A percentile compares a stretch with the other conserved stretches of the same genome.
These are phyloP conservation scores for Trichophyton mentagrophytes DNA, from an alignment of 2,329 filamentous ascomycete genomes.

Conservation along the genomic window DNA sequence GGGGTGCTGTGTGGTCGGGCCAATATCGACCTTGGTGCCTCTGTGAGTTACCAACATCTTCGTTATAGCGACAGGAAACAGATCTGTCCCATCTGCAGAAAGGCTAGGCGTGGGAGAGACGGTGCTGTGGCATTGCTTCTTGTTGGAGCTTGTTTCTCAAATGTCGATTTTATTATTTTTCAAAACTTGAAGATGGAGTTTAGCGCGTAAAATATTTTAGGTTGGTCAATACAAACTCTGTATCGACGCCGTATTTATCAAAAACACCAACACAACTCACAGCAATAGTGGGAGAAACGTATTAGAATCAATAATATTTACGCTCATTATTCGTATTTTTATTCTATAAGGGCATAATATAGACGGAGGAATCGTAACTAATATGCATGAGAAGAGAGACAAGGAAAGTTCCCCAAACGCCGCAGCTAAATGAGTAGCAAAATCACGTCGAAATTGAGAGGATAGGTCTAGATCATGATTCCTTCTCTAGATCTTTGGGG, in stretches of 20 bases:
- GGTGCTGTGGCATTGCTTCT: not conserved
- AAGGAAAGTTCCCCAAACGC: conserved; percentile 2
- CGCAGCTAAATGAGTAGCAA: conserved; percentile 5
- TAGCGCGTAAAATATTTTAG: not conserved
- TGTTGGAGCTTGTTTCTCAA: not conserved
- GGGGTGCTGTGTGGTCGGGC: conserved; percentile 55
- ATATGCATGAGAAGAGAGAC: not conserved
- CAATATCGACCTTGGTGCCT: conserved; percentile 74
- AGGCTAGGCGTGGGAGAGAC: not conserved
- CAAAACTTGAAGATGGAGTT: not conserved
- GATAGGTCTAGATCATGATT: conserved; percentile 22
- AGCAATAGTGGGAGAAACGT: not conserved
- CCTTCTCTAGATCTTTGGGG: conserved; percentile 89
- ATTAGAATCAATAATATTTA: not conserved
- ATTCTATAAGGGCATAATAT: not conserved
- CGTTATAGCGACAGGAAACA: not conserved
- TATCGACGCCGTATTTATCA: not conserved
- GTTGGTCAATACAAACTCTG: not conserved
- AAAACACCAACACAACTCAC: not conserved
- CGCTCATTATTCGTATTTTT: not conserved
- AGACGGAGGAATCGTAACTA: not conserved
- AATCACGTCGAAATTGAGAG: not conserved
- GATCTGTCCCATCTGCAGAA: not conserved
- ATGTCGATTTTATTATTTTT: not conserved
- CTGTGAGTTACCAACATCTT: conserved; percentile 65